Percentiles rank a stretch among this genome's conserved stretches.
Conservation (phyloP, 148 eudicot species). For the Rhododendron simsii region DNA sequence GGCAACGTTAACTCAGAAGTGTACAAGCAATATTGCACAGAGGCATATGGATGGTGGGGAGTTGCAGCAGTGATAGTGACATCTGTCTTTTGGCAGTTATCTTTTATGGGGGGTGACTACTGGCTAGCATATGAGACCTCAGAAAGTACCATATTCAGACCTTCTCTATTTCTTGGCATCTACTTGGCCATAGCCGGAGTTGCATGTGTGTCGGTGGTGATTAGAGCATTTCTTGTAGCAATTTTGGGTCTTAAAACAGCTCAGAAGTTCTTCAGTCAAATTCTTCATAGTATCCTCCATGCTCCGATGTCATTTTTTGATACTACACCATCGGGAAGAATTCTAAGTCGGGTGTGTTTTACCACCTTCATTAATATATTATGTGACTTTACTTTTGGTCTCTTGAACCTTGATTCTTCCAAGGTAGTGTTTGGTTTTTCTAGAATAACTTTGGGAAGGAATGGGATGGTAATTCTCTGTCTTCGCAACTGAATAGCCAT, state of each 20-base stretch:
- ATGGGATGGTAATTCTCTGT: background rate
- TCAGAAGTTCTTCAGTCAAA: conserved; percentile 49
- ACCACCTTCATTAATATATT: background rate
- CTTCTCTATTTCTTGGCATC: conserved; percentile 35
- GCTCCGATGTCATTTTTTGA: conserved; percentile 79
- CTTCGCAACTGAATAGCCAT: background rate
- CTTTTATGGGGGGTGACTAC: conserved; percentile 40
- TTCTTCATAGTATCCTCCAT: conserved; percentile 42
- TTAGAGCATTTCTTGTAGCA: conserved; percentile 30
- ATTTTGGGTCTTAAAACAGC: conserved; percentile 49
- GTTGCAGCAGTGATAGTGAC: conserved; percentile 28
- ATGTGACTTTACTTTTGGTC: background rate
- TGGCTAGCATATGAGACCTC: conserved; percentile 69
- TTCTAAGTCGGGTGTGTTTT: conserved; percentile 46
- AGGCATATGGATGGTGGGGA: conserved; percentile 71
- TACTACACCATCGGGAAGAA: conserved; percentile 70
- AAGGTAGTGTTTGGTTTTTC: background rate
- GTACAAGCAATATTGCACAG: conserved; percentile 48
- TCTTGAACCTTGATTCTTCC: background rate
- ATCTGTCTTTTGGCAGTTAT: conserved; percentile 41
- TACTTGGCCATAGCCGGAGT: conserved; percentile 33
- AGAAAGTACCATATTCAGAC: conserved; percentile 24
- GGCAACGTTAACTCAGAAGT: conserved; percentile 41
- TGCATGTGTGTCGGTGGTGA: conserved; percentile 27
- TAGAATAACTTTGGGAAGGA: background rate